phyloP scores from a whole-genome alignment of 1,284 basidiomycete genomes.

The Trametes versicolor region DNA sequence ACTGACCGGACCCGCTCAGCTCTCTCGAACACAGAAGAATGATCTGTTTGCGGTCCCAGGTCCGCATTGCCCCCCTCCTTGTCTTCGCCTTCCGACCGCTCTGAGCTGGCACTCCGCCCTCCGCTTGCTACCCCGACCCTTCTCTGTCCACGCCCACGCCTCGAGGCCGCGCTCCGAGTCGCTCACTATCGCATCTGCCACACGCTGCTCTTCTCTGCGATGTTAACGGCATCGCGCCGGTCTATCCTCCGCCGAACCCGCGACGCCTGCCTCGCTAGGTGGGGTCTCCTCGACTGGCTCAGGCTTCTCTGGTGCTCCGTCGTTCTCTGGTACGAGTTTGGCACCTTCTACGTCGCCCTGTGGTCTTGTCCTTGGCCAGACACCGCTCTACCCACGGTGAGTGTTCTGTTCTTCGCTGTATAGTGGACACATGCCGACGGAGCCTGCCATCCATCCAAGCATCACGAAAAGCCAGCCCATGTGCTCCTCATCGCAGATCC shows the following conservation, averaged over 20 bases:
- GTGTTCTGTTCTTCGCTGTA: constrained; percentile 15
- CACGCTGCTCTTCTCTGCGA: constrained; percentile 18
- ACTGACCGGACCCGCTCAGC: not conserved
- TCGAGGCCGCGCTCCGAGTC: constrained; percentile 3
- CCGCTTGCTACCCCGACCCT: not conserved
- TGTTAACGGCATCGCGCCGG: constrained; percentile 29
- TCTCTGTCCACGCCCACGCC: constrained; percentile 4
- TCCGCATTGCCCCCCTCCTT: constrained; percentile 9
- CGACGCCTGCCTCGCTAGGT: constrained; percentile 22
- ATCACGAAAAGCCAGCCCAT: constrained; percentile 54
- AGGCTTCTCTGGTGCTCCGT: constrained; percentile 67
- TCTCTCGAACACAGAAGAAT: not conserved
- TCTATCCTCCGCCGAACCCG: constrained; percentile 22
- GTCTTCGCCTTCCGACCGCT: not conserved
- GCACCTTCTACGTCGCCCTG: constrained; percentile 60
- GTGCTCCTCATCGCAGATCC: constrained; percentile 83
- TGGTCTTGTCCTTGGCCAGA: constrained; percentile 65
- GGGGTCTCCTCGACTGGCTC: constrained; percentile 45
- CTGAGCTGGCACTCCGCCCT: not conserved
- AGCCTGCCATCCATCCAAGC: constrained; percentile 7
- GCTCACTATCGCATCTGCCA: not conserved
- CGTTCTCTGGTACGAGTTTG: constrained; percentile 75
- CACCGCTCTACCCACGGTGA: constrained; percentile 36
- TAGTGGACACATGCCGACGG: not conserved
- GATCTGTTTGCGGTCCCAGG: not conserved